phyloP scores from a whole-genome alignment of 2,329 filamentous ascomycete genomes.

The Alternaria sp. region DNA sequence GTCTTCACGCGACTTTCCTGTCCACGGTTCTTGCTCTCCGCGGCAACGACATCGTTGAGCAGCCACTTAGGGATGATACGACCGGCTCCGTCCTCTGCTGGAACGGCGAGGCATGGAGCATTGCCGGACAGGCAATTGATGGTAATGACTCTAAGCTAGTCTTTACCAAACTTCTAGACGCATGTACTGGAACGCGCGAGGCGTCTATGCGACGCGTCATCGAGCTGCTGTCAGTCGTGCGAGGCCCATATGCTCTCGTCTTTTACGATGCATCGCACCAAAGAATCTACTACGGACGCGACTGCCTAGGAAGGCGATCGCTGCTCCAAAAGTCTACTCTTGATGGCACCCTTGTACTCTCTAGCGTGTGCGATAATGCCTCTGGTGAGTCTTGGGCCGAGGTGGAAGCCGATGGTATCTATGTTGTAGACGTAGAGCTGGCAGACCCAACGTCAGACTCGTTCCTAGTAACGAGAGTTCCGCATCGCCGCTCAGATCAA shows the following conservation, averaged over 20 bases:
- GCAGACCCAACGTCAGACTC: background rate
- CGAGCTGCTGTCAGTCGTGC: slow-evolving; percentile 33
- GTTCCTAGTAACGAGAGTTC: slow-evolving; percentile 25
- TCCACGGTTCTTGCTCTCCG: slow-evolving; percentile 93
- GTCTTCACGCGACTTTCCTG: slow-evolving; percentile 65
- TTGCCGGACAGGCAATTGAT: slow-evolving; percentile 62
- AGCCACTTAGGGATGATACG: slow-evolving; percentile 70
- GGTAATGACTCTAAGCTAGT: slow-evolving; percentile 82
- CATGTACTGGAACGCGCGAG: slow-evolving; percentile 5
- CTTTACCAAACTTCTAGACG: slow-evolving; percentile 62
- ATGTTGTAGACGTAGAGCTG: slow-evolving; percentile 65
- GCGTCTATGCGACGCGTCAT: slow-evolving; percentile 21
- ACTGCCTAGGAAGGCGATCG: slow-evolving; percentile 86
- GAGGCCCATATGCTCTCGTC: slow-evolving; percentile 87
- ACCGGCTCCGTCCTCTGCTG: slow-evolving; percentile 80
- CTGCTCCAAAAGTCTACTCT: slow-evolving; percentile 65
- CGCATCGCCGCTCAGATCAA: slow-evolving; percentile 26
- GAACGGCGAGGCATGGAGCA: slow-evolving; percentile 96
- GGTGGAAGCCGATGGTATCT: slow-evolving; percentile 83
- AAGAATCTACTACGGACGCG: slow-evolving; percentile 80
- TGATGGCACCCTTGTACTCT: slow-evolving; percentile 49
- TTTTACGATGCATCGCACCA: slow-evolving; percentile 71
- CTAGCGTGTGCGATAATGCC: slow-evolving; percentile 47
- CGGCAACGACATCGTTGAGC: slow-evolving; percentile 71
- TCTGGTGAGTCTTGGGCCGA: slow-evolving; percentile 68